These are phyloP conservation scores for Acacia pycnantha DNA, from an alignment of 331 rosid genomes.

Conservation along the genomic window DNA sequence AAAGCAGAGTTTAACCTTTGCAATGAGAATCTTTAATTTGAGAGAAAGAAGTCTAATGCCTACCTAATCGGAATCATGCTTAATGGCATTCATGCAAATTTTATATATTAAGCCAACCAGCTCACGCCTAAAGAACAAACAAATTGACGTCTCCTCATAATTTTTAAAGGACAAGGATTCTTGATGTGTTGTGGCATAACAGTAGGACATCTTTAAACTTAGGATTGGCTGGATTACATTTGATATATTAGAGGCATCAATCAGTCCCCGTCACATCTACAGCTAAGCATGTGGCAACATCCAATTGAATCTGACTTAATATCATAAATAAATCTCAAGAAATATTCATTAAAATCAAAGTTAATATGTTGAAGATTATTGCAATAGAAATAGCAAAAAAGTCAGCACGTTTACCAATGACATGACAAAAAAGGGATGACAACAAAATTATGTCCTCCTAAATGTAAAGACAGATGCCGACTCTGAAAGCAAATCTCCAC, in stretches of 20 bases:
- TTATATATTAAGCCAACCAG: conserved; percentile 29
- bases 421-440: neutral
- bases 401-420: conserved; percentile 4
- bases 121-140: conserved; percentile 27
- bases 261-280: neutral
- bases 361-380: neutral
- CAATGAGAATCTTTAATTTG: conserved; percentile 22
- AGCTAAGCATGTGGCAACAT: conserved; percentile 22
- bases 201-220: neutral
- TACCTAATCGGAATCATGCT: conserved; percentile 5
- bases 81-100: conserved; percentile 19
- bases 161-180: conserved; percentile 19
- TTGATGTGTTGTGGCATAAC: neutral
- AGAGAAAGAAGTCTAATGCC: conserved; percentile 14
- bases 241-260: neutral
- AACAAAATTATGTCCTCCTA: conserved; percentile 22
- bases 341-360: neutral
- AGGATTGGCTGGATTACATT: conserved; percentile 6
- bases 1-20: conserved; percentile 1
- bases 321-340: conserved; percentile 13
- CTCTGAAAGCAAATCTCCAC: neutral
- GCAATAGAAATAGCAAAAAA: conserved; percentile 5
- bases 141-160: conserved; percentile 20
- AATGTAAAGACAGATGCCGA: conserved; percentile 9
- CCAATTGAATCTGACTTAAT: neutral